A percentile compares a stretch with the other conserved stretches of the same genome.
phyloP scores from a whole-genome alignment of 2,329 filamentous ascomycete species.

The Fusarium pseudograminearum region DNA sequence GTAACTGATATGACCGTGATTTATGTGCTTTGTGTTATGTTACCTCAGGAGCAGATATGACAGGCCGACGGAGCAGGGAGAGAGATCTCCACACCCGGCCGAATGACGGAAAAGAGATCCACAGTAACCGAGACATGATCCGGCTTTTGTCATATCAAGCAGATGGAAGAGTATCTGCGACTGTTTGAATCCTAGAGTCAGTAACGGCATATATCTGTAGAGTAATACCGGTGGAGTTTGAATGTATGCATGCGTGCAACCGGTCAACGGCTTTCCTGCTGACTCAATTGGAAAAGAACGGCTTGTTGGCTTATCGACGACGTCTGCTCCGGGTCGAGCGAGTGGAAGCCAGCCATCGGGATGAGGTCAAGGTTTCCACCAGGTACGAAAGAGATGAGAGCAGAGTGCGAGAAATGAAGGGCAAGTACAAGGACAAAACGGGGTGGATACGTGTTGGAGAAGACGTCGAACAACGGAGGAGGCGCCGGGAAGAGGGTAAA shows the following conservation, averaged over 20 bases:
- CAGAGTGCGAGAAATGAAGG: slow-evolving; percentile 11
- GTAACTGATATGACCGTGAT: background rate
- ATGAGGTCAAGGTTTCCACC: slow-evolving; percentile 28
- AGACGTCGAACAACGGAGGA: slow-evolving; percentile 39
- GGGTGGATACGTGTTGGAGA: slow-evolving; percentile 21
- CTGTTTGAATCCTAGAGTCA: background rate
- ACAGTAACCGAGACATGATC: slow-evolving; percentile 9
- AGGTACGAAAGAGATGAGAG: slow-evolving; percentile 15
- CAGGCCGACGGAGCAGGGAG: slow-evolving; percentile 20
- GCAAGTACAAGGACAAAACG: background rate
- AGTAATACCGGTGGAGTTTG: background rate
- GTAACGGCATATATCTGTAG: background rate
- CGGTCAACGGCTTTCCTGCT: background rate
- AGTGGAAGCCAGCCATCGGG: background rate
- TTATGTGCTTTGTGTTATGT: background rate
- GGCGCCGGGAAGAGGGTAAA: slow-evolving; percentile 37
- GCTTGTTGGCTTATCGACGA: slow-evolving; percentile 5
- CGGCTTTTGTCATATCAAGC: background rate
- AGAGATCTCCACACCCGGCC: slow-evolving; percentile 39
- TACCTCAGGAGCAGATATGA: background rate
- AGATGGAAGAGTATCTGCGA: background rate
- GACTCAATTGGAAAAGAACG: slow-evolving; percentile 4
- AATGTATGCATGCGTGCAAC: background rate
- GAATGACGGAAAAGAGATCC: slow-evolving; percentile 30
- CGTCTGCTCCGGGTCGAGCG: slow-evolving; percentile 6